Base-by-base conservation (phyloP, 1,284 basidiomycete species). In the Heterobasidion occidentale region DNA sequence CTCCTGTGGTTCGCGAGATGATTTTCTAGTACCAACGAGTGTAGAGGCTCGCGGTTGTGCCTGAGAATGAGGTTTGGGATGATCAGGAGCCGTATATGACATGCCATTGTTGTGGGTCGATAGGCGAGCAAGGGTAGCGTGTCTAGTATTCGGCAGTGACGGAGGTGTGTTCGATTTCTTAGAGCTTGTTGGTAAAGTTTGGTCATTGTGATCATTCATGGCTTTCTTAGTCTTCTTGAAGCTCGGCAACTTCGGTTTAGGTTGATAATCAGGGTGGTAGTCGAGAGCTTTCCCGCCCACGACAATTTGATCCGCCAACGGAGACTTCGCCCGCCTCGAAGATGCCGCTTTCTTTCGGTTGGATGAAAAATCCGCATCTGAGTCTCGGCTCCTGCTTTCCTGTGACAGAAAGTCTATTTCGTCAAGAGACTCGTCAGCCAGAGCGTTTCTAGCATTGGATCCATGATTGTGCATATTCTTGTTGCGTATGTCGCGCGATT, bases 161-260 rank as follows among this genome's bases (percentile, higher is more conserved):
- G 27, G 4, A 27, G 27, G 27, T 27, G 27, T 27, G 27, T 6
- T 27, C 27, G 27, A 27, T 27, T 6, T 4, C 27, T 27, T 3
- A 27, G 27, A 27, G 27, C 27, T 27, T 27, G 27, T 27, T 27
- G 27, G 27, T 4, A 27, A 34, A 9, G 8, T 27, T 8, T 33
- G 27, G 17, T 36, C 38, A 9, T 46, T n/a, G 17, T 48, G 11
- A 17, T 15, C 44, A 34, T 9, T 19, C 33, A 19, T n/a, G 9
- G 36, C 14, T 20, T 51, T 19, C n/a, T 36, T 36, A 34, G 51
- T 56, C 45, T 52, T 56, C 51, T 52, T 56, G 35, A 56, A 56
- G 19, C 46, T 38, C 27, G 48, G 36, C 2, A 46, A 34, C 35
- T 55, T 36, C 46, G n/a, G 17, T 17, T 48, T 48, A 3, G 46